Base-by-base conservation (phyloP, 768 basidiomycete genomes). In the Neoboletus magnificus region DNA sequence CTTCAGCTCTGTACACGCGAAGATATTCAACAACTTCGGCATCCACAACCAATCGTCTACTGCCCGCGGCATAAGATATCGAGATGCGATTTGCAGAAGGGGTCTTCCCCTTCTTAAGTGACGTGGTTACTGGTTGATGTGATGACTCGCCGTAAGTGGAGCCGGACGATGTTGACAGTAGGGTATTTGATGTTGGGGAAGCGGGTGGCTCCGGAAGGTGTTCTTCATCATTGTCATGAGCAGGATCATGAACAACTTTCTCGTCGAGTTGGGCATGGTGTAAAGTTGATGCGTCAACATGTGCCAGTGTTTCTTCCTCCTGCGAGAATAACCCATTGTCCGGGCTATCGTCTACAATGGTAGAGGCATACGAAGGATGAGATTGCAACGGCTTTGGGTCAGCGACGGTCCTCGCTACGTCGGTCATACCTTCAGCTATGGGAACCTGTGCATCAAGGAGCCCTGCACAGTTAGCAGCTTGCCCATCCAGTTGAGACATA, bases 31-130 rank as follows among this genome's bases (percentile, higher is more conserved):
- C 91, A 29, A 89, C 83, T 60, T 89, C 88, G 2, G 96, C 90
- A 69, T 98, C 88, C 55, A 98, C 78, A 27, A 97, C 87, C 48
- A 99, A 77, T 39, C 97, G 81, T 47, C 91, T 79, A 55, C 87
- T 87, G 48, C 93, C 93, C 42, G 87, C 87, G 53, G 93, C 93
- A 72, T 97, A 99, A 0, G 96, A 89, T 69, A 98, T 93, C 9
- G 95, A 97, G n/a, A 99, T 73, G 18, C 90, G 83, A 62, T 91
- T 92, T 30, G 89, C 86, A 40, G 89, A 90, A 10, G 89, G 86
- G 0, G 76, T 74, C 59, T 74, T 77, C 15, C 70, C 73, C 20
- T 70, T 64, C 59, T 79, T 81, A 12, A 61, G 50, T 33, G 53
- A 49, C 30, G 50, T 37, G 22, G 42, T 48, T 45, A 66, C 56